Evolutionary conservation across 2,329 filamentous ascomycete species (phyloP), one percentile per base, ranked within the genome.

Genomic region (Diaporthe australafricana): DNA sequence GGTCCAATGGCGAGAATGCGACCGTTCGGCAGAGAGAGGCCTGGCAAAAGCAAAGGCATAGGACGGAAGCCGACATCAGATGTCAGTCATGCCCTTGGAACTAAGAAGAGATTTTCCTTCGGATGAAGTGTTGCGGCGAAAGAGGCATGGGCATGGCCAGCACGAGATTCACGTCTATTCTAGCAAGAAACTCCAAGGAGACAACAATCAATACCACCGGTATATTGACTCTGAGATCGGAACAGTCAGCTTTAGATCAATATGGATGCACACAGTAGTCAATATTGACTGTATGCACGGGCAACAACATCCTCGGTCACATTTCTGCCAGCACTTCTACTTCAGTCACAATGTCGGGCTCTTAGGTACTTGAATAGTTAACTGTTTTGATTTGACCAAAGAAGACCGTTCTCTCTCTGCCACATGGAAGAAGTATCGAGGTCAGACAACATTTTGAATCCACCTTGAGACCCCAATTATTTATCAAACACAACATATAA

Each of bases 21-120:
- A 17, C 42, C 7, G 48, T 35, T 40, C n/a, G 60, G 60, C 60
- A 63, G 42, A 48, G 27, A 25, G n/a, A n/a, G n/a, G n/a, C n/a
- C n/a, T 63, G 42, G n/a, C 2, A 22, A 27, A 1, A 4, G 27
- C 30, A 38, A 12, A 63, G 20, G 42, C 20, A 12, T 22, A 17
- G 60, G 60, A 35, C 42, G 42, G 60, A 14, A 63, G 27, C 47
- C 45, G 42, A 38, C 42, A 63, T 48, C 60, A 63, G 60, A 63
- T 42, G 60, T 25, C 48, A 42, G 20, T 48, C 4, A 9, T 6
- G 14, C 20, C 27, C 27, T 48, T 35, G 20, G 27, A 5, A 35
- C 30, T 35, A 7, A 47, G 57, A 20, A 48, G 25, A 48, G 1
- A 35, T 47, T 9, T 35, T 7, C 5, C 25, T 16, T 17, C 27